Conservation (phyloP, 768 basidiomycete genomes). For the Podaxis sp. region DNA sequence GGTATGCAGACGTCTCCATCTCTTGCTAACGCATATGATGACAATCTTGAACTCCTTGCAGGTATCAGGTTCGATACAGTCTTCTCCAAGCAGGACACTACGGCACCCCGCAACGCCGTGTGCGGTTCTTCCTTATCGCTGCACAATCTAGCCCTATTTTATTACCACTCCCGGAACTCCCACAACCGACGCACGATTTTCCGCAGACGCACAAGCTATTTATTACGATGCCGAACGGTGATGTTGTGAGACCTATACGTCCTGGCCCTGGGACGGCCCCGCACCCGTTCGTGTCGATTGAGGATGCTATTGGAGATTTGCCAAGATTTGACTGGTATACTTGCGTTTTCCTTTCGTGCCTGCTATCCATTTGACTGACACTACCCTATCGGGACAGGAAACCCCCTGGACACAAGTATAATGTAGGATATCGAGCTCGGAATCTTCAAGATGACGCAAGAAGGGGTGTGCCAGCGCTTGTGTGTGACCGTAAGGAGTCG, state of each 20-base stretch:
- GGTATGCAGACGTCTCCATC: slow-evolving; percentile 37
- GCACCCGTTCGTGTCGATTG: slow-evolving; percentile 58
- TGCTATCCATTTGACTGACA: not conserved
- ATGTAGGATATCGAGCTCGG: slow-evolving; percentile 15
- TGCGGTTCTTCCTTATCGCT: slow-evolving; percentile 55
- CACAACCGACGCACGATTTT: slow-evolving; percentile 58
- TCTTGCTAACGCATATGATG: not conserved
- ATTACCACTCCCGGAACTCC: slow-evolving; percentile 43
- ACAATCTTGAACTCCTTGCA: slow-evolving; percentile 18
- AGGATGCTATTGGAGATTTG: slow-evolving; percentile 75
- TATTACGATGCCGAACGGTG: slow-evolving; percentile 49
- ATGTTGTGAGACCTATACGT: slow-evolving; percentile 43
- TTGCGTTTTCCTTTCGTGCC: not conserved
- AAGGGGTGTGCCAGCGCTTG: slow-evolving; percentile 34
- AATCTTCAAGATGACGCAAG: slow-evolving; percentile 21
- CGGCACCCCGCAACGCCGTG: slow-evolving; percentile 54
- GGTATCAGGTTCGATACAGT: slow-evolving; percentile 54
- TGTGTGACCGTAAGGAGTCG: slow-evolving; percentile 29
- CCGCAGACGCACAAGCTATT: slow-evolving; percentile 41
- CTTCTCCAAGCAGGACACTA: slow-evolving; percentile 56
- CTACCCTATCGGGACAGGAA: slow-evolving; percentile 27
- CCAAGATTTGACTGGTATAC: slow-evolving; percentile 72
- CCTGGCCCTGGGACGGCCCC: slow-evolving; percentile 51
- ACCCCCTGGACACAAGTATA: slow-evolving; percentile 30
- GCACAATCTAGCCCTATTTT: slow-evolving; percentile 34